These are phyloP conservation scores for Ophiognomonia clavigignenti-juglandacearum DNA, from an alignment of 2,329 filamentous ascomycete species.

Conservation along the genomic window DNA sequence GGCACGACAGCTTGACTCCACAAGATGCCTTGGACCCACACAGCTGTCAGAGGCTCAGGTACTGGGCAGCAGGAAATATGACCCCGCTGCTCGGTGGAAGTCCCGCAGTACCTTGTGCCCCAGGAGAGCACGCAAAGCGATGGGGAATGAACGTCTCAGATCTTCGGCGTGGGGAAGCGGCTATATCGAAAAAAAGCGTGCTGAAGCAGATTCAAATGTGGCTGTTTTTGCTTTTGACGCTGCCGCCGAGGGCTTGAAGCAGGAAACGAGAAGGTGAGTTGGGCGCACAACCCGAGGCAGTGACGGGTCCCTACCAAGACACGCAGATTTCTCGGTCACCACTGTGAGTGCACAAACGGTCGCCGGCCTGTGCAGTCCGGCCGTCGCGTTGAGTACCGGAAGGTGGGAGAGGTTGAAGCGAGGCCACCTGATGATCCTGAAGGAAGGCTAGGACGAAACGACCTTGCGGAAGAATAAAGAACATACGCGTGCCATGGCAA, in stretches of 20 bases:
- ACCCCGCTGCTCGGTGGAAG: slow-evolving; percentile 2
- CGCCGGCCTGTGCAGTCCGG: too few relatives aligned
- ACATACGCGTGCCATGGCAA: too few relatives aligned
- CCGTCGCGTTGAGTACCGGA: too few relatives aligned
- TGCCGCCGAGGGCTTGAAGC: not conserved
- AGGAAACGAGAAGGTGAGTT: not conserved
- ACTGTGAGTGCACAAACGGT: too few relatives aligned
- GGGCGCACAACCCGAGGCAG: not conserved
- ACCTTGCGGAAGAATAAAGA: too few relatives aligned
- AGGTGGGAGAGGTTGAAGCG: not conserved
- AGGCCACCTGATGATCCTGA: not conserved
- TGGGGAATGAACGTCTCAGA: not conserved
- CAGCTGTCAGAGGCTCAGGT: not conserved
- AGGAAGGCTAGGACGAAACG: too few relatives aligned
- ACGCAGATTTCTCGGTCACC: too few relatives aligned
- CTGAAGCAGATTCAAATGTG: not conserved
- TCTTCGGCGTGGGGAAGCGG: not conserved
- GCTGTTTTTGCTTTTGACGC: not conserved
- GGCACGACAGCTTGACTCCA: not conserved
- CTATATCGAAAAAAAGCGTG: not conserved
- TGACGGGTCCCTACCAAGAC: not conserved
- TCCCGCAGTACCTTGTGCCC: slow-evolving; percentile 3
- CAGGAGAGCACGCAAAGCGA: not conserved
- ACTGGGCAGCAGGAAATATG: not conserved
- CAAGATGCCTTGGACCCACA: not conserved